Conservation (phyloP, 345 rosid species). For the Hibiscus trionum region DNA sequence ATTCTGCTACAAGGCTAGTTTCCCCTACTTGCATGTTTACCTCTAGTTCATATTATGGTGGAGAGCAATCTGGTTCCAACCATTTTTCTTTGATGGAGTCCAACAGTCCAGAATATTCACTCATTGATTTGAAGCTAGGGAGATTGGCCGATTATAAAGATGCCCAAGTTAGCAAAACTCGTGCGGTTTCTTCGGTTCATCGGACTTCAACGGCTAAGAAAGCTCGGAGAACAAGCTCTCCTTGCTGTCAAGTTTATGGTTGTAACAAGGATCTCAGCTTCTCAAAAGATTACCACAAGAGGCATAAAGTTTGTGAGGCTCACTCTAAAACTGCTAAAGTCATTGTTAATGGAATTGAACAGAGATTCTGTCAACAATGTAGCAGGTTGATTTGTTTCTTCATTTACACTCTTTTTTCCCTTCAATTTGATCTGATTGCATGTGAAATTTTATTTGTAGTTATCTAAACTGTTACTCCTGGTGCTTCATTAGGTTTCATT, state of each 20-base stretch:
- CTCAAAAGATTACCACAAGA: slow-evolving; percentile 64
- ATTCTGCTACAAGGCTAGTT: slow-evolving; percentile 19
- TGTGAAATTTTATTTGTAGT: background rate
- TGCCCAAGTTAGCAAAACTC: background rate
- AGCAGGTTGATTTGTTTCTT: slow-evolving; percentile 48
- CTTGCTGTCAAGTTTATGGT: slow-evolving; percentile 62
- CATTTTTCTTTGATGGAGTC: slow-evolving; percentile 33
- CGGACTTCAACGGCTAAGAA: slow-evolving; percentile 25
- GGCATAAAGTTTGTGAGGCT: slow-evolving; percentile 72
- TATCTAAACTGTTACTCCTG: background rate
- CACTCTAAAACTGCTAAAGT: slow-evolving; percentile 71
- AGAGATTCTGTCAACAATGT: slow-evolving; percentile 93
- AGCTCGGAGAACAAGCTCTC: slow-evolving; percentile 22
- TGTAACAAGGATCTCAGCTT: slow-evolving; percentile 66
- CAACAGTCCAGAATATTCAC: slow-evolving; percentile 30
- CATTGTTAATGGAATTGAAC: slow-evolving; percentile 52
- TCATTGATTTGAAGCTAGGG: slow-evolving; percentile 66
- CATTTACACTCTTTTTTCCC: slow-evolving; percentile 7
- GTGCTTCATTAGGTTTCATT: slow-evolving; percentile 61
- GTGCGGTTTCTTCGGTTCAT: slow-evolving; percentile 15
- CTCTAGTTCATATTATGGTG: slow-evolving; percentile 22
- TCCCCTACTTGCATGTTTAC: slow-evolving; percentile 26
- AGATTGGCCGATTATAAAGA: slow-evolving; percentile 37
- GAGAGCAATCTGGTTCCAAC: slow-evolving; percentile 37
- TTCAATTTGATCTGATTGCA: background rate